Evolutionary conservation across 352 stramenopile genomes (phyloP).

Genomic region (Globisporangium splendens): DNA sequence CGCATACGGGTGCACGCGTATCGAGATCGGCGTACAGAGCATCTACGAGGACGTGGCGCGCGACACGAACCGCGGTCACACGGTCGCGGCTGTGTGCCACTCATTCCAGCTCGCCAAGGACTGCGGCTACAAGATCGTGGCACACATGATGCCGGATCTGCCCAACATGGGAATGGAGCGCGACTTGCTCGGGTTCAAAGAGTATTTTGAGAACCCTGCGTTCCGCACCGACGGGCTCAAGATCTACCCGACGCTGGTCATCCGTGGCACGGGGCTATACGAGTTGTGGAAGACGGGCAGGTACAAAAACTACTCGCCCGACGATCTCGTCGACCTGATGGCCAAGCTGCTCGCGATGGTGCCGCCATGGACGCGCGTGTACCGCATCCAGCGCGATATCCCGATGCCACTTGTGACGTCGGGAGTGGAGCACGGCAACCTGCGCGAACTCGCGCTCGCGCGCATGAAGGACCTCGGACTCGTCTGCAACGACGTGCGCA

Average conservation of each 20-base stretch:
- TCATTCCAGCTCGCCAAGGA: slow-evolving; percentile 88
- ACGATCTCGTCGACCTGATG: slow-evolving; percentile 90
- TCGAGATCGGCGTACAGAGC: slow-evolving; percentile 97
- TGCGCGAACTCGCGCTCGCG: slow-evolving; percentile 91
- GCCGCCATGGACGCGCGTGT: slow-evolving; percentile 94
- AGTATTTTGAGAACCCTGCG: slow-evolving; percentile 95
- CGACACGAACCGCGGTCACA: slow-evolving; percentile 94
- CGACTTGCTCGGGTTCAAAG: slow-evolving; percentile 93
- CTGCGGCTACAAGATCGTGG: slow-evolving; percentile 97
- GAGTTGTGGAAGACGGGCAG: slow-evolving; percentile 96
- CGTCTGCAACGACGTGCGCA: slow-evolving; percentile 94
- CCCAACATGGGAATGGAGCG: slow-evolving; percentile 96
- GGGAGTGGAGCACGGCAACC: slow-evolving; percentile 95
- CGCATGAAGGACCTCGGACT: slow-evolving; percentile 92
- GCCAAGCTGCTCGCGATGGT: slow-evolving; percentile 92
- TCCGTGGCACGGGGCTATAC: slow-evolving; percentile 95
- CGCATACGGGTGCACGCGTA: slow-evolving; percentile 94
- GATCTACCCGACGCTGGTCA: slow-evolving; percentile 96
- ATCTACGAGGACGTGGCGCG: slow-evolving; percentile 94
- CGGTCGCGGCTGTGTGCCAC: slow-evolving; percentile 87
- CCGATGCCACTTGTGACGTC: slow-evolving; percentile 97
- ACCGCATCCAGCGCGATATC: slow-evolving; percentile 96
- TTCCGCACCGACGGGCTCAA: slow-evolving; percentile 96
- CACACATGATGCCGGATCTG: slow-evolving; percentile 97
- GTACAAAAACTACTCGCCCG: slow-evolving; percentile 87